These are phyloP conservation scores for Moesziomyces globuligerus DNA, from an alignment of 1,284 basidiomycete genomes.

Conservation along the genomic window DNA sequence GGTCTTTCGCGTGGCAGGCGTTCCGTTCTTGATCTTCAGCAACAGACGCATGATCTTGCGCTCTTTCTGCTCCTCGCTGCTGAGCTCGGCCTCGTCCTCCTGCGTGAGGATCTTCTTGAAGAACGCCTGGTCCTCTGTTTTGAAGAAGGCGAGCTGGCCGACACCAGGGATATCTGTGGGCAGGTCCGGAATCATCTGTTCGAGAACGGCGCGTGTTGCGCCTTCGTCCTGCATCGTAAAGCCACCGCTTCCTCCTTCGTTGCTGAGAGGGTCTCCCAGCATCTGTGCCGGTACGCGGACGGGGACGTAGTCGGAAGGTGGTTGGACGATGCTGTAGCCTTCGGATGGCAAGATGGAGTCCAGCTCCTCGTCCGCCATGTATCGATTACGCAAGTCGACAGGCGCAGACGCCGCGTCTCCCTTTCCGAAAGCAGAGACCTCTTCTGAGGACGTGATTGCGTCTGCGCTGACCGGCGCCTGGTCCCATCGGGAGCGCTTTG, in stretches of 20 bases:
- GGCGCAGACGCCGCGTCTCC: slow-evolving; percentile 12
- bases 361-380: slow-evolving; percentile 94
- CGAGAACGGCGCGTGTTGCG: slow-evolving; percentile 83
- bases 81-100: slow-evolving; percentile 82
- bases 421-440: slow-evolving; percentile 9
- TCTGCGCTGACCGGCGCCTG: slow-evolving; percentile 74
- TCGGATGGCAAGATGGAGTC: slow-evolving; percentile 85
- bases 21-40: slow-evolving; percentile 99
- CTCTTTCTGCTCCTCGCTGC: slow-evolving; percentile 99
- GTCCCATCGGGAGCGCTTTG: slow-evolving; percentile 89
- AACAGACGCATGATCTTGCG: slow-evolving; percentile 99
- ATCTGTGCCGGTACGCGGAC: slow-evolving; percentile 79
- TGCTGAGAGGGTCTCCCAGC: slow-evolving; percentile 72
- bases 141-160: slow-evolving; percentile 96
- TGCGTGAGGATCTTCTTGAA: slow-evolving; percentile 96
- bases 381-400: slow-evolving; percentile 88
- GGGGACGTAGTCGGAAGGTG: slow-evolving; percentile 92
- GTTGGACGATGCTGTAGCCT: slow-evolving; percentile 91
- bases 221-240: slow-evolving; percentile 97
- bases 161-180: slow-evolving; percentile 99
- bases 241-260: slow-evolving; percentile 76
- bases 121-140: slow-evolving; percentile 96
- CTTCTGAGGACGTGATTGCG: slow-evolving; percentile 1
- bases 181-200: slow-evolving; percentile 86
- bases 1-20: slow-evolving; percentile 96